Base-by-base conservation (phyloP, 257 asterid genomes). In the Solanum virginianum region DNA sequence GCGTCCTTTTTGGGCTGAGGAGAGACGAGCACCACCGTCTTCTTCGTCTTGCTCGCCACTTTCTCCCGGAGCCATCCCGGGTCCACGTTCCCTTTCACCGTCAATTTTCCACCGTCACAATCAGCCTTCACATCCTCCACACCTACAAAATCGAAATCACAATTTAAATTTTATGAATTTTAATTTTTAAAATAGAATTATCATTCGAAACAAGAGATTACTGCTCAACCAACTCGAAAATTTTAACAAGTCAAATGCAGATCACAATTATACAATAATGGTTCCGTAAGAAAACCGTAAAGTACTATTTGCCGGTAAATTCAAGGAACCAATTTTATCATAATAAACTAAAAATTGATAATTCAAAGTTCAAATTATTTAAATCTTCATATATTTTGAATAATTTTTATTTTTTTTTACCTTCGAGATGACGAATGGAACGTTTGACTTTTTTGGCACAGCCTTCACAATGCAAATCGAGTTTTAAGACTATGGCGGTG, bases 361-460 rank as follows among this genome's bases (percentile, higher is more conserved):
- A 47, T 47, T n/a, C n/a, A 45, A 47, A 66, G 11, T 68, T 68
- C 75, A 32, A 68, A 66, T 12, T 32, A 68, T 32, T 32, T 68
- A 3, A 68, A 32, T 15, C 17, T 63, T 63, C 15, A 24, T 17
- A 20, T 71, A 71, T 71, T 41, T 4, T 18, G 49, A 71, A 18
- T 16, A 13, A 14, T 16, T 36, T 36, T 36, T 57, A 71, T 1
- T n/a, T 90, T 15, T 15, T 91, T 15, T 32, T 90, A 95, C 99
- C 98, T 75, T 91, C 90, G 6, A 85, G 88, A 84, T 87, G 88
- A 69, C 87, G 90, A 81, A 95, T 62, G 32, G 89, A 86, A 62
- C 98, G 97, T 84, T 89, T 91, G 93, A 95, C 97, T 90, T 95
- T 95, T 87, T 93, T 91, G 39, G 99, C 97, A 83, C 99, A 95